Conservation (phyloP, 768 basidiomycete genomes). For the Tremella yokohamensis region DNA sequence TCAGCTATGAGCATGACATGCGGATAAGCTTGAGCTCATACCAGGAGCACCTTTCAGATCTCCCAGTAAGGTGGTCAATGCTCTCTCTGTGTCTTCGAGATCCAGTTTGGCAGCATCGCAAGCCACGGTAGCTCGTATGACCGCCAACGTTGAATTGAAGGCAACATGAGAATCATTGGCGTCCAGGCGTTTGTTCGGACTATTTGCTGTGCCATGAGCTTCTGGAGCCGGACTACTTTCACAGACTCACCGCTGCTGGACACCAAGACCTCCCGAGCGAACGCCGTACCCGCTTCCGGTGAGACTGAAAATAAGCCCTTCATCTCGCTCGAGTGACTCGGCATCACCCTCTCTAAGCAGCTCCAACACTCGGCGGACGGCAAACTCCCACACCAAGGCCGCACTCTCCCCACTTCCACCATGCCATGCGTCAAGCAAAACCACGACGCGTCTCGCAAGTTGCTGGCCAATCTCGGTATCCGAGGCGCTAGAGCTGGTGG, state of each 20-base stretch:
- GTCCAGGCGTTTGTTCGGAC: neutral
- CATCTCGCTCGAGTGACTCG: conserved; percentile 1
- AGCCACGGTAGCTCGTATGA: conserved; percentile 12
- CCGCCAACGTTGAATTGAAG: conserved; percentile 3
- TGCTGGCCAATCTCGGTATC: neutral
- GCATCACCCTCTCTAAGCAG: neutral
- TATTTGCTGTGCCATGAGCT: neutral
- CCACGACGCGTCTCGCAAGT: neutral
- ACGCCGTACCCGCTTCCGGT: too few relatives aligned
- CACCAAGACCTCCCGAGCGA: too few relatives aligned
- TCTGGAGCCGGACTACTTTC: neutral
- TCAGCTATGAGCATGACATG: neutral
- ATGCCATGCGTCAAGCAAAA: neutral
- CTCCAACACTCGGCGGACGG: neutral
- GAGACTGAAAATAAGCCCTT: too few relatives aligned
- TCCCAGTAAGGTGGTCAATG: neutral
- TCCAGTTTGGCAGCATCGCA: conserved; percentile 7
- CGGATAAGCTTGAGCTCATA: neutral
- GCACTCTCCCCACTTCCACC: neutral
- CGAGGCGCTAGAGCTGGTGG: neutral
- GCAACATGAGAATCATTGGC: neutral
- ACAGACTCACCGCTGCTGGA: too few relatives aligned
- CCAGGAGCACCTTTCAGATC: neutral
- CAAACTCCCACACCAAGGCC: neutral
- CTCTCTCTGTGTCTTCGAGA: neutral